Evolutionary conservation across 768 basidiomycete species (phyloP), one percentile per base, ranked within the genome.

Genomic region (Suillus variegatus): DNA sequence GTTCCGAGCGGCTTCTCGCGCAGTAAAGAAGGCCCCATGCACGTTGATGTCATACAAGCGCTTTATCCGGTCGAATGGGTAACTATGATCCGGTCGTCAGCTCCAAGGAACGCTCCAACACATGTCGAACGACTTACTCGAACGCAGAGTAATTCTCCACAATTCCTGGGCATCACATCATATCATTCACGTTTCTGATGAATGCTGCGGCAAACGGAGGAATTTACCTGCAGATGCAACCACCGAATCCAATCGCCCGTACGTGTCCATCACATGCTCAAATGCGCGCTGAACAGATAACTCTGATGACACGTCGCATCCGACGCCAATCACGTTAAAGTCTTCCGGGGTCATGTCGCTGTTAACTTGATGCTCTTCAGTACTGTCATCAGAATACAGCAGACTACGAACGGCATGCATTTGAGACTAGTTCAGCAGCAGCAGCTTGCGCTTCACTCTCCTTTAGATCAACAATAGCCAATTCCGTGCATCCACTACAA

Each of bases 1-100:
- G 78, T 86, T 82, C 69, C 90, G 89, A 55, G 95, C 96, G 2
- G 93, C 96, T 77, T 98, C 95, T 35, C 97, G 89, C 12, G 97
- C 97, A n/a, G 95, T 97, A 80, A 91, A 97, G 81, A 93, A 96
- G 16, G 88, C 88, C 63, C 95, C 96, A 75, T 97, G 93, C 51
- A 98, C 92, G 73, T 98, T 98, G 82, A 98, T 87, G 72, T 95
- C 94, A 74, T 91, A 93, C 63, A 99, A 80, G 63, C 88, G 86
- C 75, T 89, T 90, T 71, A 94, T 87, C 61, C 91, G 89, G 67
- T 94, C 91, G 61, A 88, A 86, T 3, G 96, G 96, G 79, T 98
- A 95, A 55, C 91, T 93, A 64, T 60, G 22, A 32, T 47, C 25
- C 28, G 18, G 20, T 8, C 3, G 71, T 43, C 73, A 74, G 62